Base-by-base conservation (phyloP, 208 protist species). In the Sergeia podlipaevii region DNA sequence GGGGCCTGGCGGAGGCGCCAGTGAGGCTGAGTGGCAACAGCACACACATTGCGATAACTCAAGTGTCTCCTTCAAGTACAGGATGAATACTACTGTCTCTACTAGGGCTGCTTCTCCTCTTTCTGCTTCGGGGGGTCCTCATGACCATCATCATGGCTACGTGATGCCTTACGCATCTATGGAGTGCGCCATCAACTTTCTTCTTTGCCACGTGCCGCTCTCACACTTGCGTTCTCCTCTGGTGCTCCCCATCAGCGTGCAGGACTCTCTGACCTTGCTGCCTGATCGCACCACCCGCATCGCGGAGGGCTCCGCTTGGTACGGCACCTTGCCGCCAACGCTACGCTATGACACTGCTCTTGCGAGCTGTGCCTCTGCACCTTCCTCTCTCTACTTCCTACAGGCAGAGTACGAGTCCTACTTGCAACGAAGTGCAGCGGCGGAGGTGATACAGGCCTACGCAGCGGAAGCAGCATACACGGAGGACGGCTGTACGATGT, bases 171-270 rank as follows among this genome's bases (percentile, higher is more conserved):
- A 56, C 34, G 52, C 56, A 38, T 70, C 74, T 36, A 94, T 91
- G 87, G 87, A 94, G 67, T 76, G 67, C 38, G 58, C 72, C 1
- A 45, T 78, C 4, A 68, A 61, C 28, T 69, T 69, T 36, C 27
- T 94, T n/a, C 52, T 91, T 1, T 63, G 63, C 24, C 74, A 89
- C 53, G 41, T 89, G 18, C 87, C 87, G n/a, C 51, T 89, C 20
- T 38, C 56, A 10, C 69, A 77, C 41, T 32, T 86, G 18, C 80
- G 80, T 15, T 72, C 78, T 4, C 82, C 83, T 1, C 67, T 90
- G 10, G 71, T 91, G 17, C 57, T 94, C 24, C 87, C 87, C 0
- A 37, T 94, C 20, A 47, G 59, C 23, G 13, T 89, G 30, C 62
- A 76, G 49, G 46, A 70, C n/a, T 91, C 75, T 42, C 67, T 91